Conservation (phyloP, 768 basidiomycete genomes). For the Lactifluus piperatus region DNA sequence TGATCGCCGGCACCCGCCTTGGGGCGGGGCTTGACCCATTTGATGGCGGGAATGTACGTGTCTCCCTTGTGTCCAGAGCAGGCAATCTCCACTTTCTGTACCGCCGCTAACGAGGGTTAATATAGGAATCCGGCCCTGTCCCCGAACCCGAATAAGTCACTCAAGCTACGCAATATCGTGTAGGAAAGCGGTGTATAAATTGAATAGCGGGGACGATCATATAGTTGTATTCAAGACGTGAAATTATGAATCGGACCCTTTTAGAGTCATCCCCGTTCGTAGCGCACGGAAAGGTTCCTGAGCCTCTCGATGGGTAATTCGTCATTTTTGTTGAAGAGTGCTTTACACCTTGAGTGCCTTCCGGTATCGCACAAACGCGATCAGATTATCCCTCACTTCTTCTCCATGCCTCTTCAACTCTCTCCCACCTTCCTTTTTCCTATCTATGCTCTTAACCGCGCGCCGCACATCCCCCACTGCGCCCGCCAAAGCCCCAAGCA, state of each 20-base stretch:
- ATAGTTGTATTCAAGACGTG: background rate
- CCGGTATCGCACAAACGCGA: constrained; percentile 70
- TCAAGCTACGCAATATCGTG: background rate
- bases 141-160: constrained; percentile 2
- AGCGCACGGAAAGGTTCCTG: background rate
- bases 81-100: too few species aligned
- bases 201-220: background rate
- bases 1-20: constrained; percentile 70
- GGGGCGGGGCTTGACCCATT: constrained; percentile 57
- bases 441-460: constrained; percentile 56
- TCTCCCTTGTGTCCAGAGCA: background rate
- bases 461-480: constrained; percentile 56
- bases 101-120: background rate
- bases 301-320: background rate
- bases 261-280: background rate
- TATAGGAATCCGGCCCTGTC: constrained; percentile 1
- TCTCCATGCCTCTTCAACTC: constrained; percentile 64
- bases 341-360: constrained; percentile 39
- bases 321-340: background rate
- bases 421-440: constrained; percentile 53
- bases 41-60: constrained; percentile 27
- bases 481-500: constrained; percentile 44
- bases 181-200: background rate
- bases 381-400: constrained; percentile 66
- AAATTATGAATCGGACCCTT: background rate